Base-by-base conservation (phyloP, 164 flowering plant genomes). In the Akebia trifoliata region DNA sequence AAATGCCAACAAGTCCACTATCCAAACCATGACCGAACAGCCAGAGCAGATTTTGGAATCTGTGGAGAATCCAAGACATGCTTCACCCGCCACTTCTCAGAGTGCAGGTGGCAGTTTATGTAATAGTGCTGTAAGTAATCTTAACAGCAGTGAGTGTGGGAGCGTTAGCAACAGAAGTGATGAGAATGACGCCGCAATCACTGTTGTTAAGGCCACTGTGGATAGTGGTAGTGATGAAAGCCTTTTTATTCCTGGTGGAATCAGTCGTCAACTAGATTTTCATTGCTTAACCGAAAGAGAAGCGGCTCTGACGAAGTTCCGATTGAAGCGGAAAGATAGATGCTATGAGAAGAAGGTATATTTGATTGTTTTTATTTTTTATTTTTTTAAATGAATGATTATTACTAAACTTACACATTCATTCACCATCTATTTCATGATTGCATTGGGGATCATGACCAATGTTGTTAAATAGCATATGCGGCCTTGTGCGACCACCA, bases 251-350 rank as follows among this genome's bases (percentile, higher is more conserved):
- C 69, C 42, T 22, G 73, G 57, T 26, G 76, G 73, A 40, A 30
- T 17, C 20, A 53, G 10, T 37, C 40, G 10, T 37, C 40, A 35
- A 20, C 50, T 47, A 14, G 75, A 64, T 57, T 57, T 64, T 12
- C 66, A 66, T 56, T 79, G 81, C 32, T 73, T 81, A 26, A 59
- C 69, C 22, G 86, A 85, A 64, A 82, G 99, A 74, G 94, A 90
- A 77, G 95, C 86, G 18, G 98, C 98, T 57, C 70, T 93, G 21
- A 74, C 50, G 26, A 93, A 93, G 70, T 93, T 93, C 54, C 80
- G 98, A 31, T 45, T 80, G 78, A 93, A 93, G 78, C 77, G 98
- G 53, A 90, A 93, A 69, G 98, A 86, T 9, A 79, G 98, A 72
- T 89, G 98, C 78, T 93, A 54, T 70, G 96, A 87, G 36, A 90